Evolutionary conservation across 2,329 filamentous ascomycete genomes (phyloP), one percentile per base, ranked within the genome.

Genomic region (Fusarium keratoplasticum): DNA sequence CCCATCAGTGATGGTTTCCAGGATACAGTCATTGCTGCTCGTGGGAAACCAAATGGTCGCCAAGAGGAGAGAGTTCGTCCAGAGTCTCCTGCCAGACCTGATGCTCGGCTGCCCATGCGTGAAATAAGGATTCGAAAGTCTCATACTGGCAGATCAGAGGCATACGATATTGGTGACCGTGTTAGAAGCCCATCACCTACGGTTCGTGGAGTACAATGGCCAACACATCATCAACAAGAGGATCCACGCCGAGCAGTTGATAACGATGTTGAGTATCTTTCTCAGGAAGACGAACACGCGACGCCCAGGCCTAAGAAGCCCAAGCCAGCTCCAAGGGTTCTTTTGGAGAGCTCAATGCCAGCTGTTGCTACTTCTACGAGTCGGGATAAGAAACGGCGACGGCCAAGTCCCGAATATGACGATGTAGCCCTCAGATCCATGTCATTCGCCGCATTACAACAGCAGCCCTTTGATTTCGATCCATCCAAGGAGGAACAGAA

Each of bases 401-500:
- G 82, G 3, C 80, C 80, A 38, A 86, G 83, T 67, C 82, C 85
- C 33, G 89, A 91, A 77, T 91, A 91, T 72, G 87, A 90, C 69
- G 89, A 91, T 77, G 85, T 85, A 50, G 83, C 85, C 44, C 83
- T 91, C n/a, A 84, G 84, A 69, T 79, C 80, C 11, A 91, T 91
- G 89, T 83, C 83, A 50, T 91, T 87, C 77, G 73, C 83, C 3
- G 84, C 87, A 33, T 82, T 91, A 14, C 84, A 82, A 61, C 80
- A 82, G 3, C 87, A 91, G 73, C 83, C 85, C 1, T 91, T 91
- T 71, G 89, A 91, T 76, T 86, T 86, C 68, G 89, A 90, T 71
- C 89, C 89, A 4, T 83, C 87, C 55, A 84, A 85, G 62, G 83
- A 83, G 63, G 79, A 76, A 57, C 82, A 80, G 79, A 79, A 81